These are phyloP conservation scores for Diaporthe vexans DNA, from an alignment of 2,329 filamentous ascomycete species.

Conservation along the genomic window DNA sequence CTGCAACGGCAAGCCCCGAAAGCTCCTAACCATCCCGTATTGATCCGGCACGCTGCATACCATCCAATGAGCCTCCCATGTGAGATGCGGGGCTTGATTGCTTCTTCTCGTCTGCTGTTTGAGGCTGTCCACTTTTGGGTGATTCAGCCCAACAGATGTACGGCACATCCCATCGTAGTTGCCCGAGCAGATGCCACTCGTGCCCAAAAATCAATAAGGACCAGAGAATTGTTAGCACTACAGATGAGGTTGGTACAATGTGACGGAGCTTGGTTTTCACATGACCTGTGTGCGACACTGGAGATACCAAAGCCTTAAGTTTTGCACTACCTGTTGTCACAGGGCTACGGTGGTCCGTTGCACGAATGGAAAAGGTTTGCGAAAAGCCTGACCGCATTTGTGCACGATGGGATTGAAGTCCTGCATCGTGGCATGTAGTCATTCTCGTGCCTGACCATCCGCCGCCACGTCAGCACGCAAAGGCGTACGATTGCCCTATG, in stretches of 20 bases:
- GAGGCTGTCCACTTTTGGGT: neutral
- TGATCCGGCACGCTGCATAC: neutral
- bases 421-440: neutral
- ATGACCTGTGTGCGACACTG: neutral
- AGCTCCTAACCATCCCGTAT: neutral
- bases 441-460: no score
- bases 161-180: neutral
- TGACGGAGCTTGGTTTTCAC: neutral
- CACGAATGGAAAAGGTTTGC: neutral
- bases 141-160: slow-evolving; percentile 2
- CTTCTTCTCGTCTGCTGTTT: neutral
- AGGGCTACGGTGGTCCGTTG: neutral
- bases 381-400: neutral
- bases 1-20: neutral
- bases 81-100: neutral
- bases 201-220: neutral
- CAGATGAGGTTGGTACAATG: fast-evolving
- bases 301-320: neutral
- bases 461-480: no score
- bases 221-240: no score
- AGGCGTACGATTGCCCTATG: no score
- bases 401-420: no score
- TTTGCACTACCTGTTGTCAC: neutral
- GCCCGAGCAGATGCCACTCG: neutral
- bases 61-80: neutral